These are phyloP conservation scores for Hortiboletus campestris DNA, from an alignment of 768 basidiomycete genomes.

Conservation along the genomic window DNA sequence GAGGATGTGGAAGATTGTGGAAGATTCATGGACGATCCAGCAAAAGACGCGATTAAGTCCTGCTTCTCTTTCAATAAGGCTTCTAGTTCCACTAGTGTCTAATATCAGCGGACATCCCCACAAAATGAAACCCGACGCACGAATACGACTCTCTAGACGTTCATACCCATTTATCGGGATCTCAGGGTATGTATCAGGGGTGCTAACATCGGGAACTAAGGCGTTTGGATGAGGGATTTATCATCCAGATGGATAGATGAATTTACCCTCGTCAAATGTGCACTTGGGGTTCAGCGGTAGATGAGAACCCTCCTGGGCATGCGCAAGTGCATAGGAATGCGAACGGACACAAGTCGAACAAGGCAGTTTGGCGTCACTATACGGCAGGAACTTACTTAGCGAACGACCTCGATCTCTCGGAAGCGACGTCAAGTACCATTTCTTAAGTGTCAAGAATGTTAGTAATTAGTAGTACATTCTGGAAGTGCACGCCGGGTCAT, in stretches of 20 bases:
- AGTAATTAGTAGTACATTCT: constrained; percentile 23
- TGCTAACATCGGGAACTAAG: constrained; percentile 39
- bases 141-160: constrained; percentile 63
- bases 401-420: neutral
- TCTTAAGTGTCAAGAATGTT: constrained; percentile 34
- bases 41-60: constrained; percentile 3
- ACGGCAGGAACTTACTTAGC: constrained; percentile 1
- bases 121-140: constrained; percentile 38
- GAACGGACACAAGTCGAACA: constrained; percentile 78
- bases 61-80: constrained; percentile 61
- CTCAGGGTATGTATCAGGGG: constrained; percentile 36
- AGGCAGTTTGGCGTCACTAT: constrained; percentile 71
- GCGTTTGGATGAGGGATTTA: neutral
- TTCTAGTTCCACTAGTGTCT: constrained; percentile 62
- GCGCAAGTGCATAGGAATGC: constrained; percentile 64
- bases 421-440: constrained; percentile 47
- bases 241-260: neutral
- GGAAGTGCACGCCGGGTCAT: constrained; percentile 2
- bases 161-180: constrained; percentile 62
- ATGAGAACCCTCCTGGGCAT: constrained; percentile 54
- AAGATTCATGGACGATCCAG: neutral
- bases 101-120: constrained; percentile 2
- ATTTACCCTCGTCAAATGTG: constrained; percentile 69
- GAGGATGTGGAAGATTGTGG: neutral
- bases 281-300: constrained; percentile 62